phyloP scores from a whole-genome alignment of 768 basidiomycete genomes.

The Pseudohyphozyma bogoriensis region DNA sequence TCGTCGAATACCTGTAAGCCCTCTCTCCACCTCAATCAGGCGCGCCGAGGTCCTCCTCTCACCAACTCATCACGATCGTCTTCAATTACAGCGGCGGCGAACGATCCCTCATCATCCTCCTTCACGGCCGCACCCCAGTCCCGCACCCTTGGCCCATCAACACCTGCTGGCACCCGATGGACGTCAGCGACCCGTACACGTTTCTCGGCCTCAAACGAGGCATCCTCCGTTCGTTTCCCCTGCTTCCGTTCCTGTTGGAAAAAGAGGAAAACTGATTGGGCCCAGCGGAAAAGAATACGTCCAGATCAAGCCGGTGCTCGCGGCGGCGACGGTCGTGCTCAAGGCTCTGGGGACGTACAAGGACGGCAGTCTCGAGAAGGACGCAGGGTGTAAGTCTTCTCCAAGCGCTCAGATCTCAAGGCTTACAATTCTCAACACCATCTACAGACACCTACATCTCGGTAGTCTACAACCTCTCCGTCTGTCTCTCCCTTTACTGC shows the following conservation, averaged over 20 bases:
- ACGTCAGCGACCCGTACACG: slow-evolving; percentile 88
- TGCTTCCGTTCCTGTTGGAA: background rate
- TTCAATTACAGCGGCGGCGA: slow-evolving; percentile 62
- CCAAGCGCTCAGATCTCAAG: background rate
- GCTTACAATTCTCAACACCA: background rate
- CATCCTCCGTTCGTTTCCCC: slow-evolving; percentile 62
- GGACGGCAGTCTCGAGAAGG: slow-evolving; percentile 73
- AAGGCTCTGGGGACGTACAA: slow-evolving; percentile 79
- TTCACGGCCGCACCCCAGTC: slow-evolving; percentile 85
- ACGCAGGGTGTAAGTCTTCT: slow-evolving; percentile 64
- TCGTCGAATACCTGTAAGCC: slow-evolving; percentile 56
- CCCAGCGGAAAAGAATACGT: slow-evolving; percentile 68
- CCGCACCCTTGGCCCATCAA: slow-evolving; percentile 74
- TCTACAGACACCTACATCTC: slow-evolving; percentile 30
- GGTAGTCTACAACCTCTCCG: slow-evolving; percentile 41
- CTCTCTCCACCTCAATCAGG: background rate
- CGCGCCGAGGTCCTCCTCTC: background rate
- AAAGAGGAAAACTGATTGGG: background rate
- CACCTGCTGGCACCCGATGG: slow-evolving; percentile 73
- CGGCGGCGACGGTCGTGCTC: slow-evolving; percentile 68
- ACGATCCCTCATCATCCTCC: slow-evolving; percentile 76
- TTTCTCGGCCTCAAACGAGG: slow-evolving; percentile 90
- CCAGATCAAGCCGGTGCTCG: slow-evolving; percentile 85
- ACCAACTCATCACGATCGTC: slow-evolving; percentile 35
- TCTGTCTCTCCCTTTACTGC: slow-evolving; percentile 72